Evolutionary conservation across 2,329 filamentous ascomycete genomes (phyloP).

Genomic region (Arthrobotrys conoides): DNA sequence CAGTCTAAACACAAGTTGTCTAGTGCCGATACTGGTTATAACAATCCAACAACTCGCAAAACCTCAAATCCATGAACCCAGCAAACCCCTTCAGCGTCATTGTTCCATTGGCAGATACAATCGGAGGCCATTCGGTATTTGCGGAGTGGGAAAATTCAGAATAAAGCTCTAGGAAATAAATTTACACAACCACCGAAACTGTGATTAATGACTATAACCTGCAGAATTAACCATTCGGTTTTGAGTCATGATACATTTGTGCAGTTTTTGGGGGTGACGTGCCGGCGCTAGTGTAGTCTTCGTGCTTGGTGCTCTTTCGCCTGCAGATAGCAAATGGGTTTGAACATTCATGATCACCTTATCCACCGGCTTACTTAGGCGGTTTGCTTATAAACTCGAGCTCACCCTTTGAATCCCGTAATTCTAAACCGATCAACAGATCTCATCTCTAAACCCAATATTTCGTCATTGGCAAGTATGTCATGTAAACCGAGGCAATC

Average conservation of each 20-base stretch:
- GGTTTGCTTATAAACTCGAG: conserved; percentile 36
- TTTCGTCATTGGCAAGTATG: conserved; percentile 12
- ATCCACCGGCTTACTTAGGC: neutral
- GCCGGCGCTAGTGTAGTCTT: conserved; percentile 26
- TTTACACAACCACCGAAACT: neutral
- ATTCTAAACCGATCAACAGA: neutral
- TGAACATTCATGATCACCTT: too few species aligned
- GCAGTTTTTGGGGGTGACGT: conserved; percentile 21
- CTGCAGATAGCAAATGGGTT: conserved; percentile 13
- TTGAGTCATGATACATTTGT: conserved; percentile 31
- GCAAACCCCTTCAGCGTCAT: neutral
- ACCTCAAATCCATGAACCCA: neutral
- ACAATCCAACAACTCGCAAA: neutral
- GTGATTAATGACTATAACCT: conserved; percentile 24
- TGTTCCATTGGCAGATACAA: neutral
- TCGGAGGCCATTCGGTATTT: neutral
- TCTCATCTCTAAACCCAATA: conserved; percentile 19
- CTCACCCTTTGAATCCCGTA: neutral
- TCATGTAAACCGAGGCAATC: neutral
- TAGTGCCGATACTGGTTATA: too few species aligned
- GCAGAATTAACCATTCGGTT: conserved; percentile 1
- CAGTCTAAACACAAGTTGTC: too few species aligned
- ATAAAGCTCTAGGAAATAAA: neutral
- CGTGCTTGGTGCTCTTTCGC: conserved; percentile 1
- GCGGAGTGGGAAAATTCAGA: neutral